phyloP scores from a whole-genome alignment of 306 rosid genomes.

The Prunus armeniaca region DNA sequence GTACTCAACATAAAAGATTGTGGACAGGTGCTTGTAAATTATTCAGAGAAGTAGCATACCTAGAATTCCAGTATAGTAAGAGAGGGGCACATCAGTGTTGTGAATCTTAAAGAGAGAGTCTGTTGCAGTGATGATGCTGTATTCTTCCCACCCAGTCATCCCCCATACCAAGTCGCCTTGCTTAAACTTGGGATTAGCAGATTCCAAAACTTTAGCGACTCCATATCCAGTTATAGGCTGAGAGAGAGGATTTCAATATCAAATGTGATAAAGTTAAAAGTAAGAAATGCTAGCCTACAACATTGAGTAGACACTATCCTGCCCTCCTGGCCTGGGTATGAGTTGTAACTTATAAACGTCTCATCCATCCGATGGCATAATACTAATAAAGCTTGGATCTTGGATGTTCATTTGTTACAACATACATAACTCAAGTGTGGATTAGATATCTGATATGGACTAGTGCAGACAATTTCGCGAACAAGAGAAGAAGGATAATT shows the following conservation, averaged over 20 bases:
- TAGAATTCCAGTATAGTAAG: slow-evolving; percentile 42
- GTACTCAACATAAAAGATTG: neutral
- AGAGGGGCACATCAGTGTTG: slow-evolving; percentile 41
- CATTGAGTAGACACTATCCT: neutral
- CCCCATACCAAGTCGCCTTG: slow-evolving; percentile 52
- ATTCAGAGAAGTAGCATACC: neutral
- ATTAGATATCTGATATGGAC: too few relatives aligned
- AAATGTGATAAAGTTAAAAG: neutral
- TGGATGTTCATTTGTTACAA: neutral
- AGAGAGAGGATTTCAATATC: neutral
- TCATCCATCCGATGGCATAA: too few relatives aligned
- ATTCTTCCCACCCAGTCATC: slow-evolving; percentile 50
- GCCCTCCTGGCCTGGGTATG: too few relatives aligned
- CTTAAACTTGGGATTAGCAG: slow-evolving; percentile 43
- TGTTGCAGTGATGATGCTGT: slow-evolving; percentile 27
- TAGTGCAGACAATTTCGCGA: too few relatives aligned
- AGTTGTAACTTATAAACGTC: too few relatives aligned
- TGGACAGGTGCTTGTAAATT: neutral
- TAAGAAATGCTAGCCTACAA: neutral
- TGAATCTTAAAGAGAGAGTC: slow-evolving; percentile 40
- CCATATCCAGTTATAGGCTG: slow-evolving; percentile 48
- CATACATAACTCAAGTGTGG: neutral
- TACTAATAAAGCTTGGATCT: too few relatives aligned
- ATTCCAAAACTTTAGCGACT: slow-evolving; percentile 43
- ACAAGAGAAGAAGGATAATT: too few relatives aligned